phyloP scores from a whole-genome alignment of 345 rosid genomes.

The Salix udensis region DNA sequence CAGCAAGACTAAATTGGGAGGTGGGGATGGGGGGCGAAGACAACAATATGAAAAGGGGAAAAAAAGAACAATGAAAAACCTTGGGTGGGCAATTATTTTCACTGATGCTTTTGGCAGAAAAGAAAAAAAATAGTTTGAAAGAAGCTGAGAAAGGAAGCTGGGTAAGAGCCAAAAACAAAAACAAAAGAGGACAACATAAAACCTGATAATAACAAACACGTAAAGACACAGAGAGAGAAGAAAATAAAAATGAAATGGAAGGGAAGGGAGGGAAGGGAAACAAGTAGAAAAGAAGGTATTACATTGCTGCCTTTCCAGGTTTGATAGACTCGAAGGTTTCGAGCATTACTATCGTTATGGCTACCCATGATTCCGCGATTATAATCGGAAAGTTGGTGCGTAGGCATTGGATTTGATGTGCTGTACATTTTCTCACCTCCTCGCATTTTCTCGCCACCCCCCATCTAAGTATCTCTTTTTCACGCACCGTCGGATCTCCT shows the following conservation, averaged over 20 bases:
- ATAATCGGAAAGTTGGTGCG: conserved; percentile 36
- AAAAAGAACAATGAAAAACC: neutral
- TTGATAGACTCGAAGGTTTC: conserved; percentile 49
- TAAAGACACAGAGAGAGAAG: neutral
- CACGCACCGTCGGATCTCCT: conserved; percentile 1
- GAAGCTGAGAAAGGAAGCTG: neutral
- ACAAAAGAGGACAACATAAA: neutral
- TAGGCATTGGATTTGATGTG: conserved; percentile 15
- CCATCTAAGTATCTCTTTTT: neutral
- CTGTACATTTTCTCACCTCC: conserved; percentile 17
- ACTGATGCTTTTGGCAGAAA: neutral
- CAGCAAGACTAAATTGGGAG: neutral
- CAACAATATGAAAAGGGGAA: no score
- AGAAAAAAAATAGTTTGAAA: neutral
- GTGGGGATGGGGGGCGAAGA: no score
- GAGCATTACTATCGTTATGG: conserved; percentile 9
- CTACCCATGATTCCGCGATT: conserved; percentile 28
- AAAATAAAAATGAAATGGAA: neutral
- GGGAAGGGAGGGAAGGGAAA: neutral
- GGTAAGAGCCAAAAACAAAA: neutral
- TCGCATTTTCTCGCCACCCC: neutral
- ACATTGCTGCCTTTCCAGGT: conserved; percentile 72
- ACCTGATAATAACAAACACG: neutral
- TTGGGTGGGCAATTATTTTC: neutral
- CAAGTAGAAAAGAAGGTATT: neutral